Base-by-base conservation (phyloP, 148 eudicot species). In the Oxyria digyna region DNA sequence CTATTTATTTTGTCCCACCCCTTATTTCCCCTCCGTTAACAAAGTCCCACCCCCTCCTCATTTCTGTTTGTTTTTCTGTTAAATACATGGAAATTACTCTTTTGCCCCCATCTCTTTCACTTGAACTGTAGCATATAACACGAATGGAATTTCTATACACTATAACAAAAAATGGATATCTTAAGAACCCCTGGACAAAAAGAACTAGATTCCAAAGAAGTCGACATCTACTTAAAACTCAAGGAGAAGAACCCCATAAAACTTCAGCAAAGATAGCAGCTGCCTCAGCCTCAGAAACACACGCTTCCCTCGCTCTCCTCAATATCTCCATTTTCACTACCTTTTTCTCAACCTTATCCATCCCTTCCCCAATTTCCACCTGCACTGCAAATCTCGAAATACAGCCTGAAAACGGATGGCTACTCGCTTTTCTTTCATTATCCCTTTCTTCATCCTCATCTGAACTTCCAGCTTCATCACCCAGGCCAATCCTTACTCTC, bases 201-300 rank as follows among this genome's bases (percentile, higher is more conserved):
- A n/a, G n/a, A n/a, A n/a, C n/a, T n/a, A n/a, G n/a, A n/a, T n/a
- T n/a, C n/a, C n/a, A 17, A 45, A 45, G 18, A 15, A n/a, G 18
- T 6, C 18, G 18, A 45, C 17, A 6, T 15, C 49, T 14, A 13
- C 49, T 35, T 45, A 32, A 67, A 10, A 14, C 41, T 68, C 37
- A 81, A 76, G 80, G 80, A 9, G 79, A 75, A 52, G 84, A 78
- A 26, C 84, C 84, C 87, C 87, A 83, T 21, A 83, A 70, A 0
- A 83, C 66, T 18, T 83, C 81, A 69, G 87, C 80, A 45, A 78
- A 75, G 72, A 83, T 75, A 41, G 78, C 66, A 32, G 82, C 81
- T 59, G 84, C 80, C 76, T 81, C 87, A 31, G 80, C 84, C 43
- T 78, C 84, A 78, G 82, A 81, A 72, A 74, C 73, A 74, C 73